Evolutionary conservation across 2,329 filamentous ascomycete genomes (phyloP).

Genomic region (Colletotrichum brevisporum): DNA sequence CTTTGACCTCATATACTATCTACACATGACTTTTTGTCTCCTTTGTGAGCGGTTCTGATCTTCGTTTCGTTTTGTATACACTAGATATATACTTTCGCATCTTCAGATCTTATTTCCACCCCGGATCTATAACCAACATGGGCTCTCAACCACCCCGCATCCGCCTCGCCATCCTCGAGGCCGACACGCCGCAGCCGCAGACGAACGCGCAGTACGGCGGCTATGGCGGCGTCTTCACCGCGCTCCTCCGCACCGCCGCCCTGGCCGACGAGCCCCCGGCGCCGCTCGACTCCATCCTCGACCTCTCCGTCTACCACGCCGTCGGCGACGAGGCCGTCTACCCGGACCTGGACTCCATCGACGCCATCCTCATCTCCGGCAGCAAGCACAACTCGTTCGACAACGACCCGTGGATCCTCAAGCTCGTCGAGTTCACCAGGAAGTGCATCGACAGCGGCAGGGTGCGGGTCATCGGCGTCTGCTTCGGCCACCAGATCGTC

Average conservation of each 20-base stretch:
- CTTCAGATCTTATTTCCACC: not conserved
- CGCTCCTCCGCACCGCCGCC: slow-evolving; percentile 70
- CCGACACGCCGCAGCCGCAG: slow-evolving; percentile 80
- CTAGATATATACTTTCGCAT: not conserved
- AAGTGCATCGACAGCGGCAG: slow-evolving; percentile 70
- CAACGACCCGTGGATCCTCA: slow-evolving; percentile 81
- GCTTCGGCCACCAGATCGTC: slow-evolving; percentile 91
- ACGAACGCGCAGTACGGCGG: slow-evolving; percentile 76
- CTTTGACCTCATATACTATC: not conserved
- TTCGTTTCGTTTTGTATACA: slow-evolving; percentile 1
- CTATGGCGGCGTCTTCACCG: slow-evolving; percentile 80
- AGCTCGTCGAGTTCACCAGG: slow-evolving; percentile 78
- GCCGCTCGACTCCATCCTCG: slow-evolving; percentile 61
- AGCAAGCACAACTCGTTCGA: slow-evolving; percentile 82
- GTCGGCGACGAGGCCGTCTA: slow-evolving; percentile 76
- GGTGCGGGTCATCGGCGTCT: slow-evolving; percentile 83
- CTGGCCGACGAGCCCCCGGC: slow-evolving; percentile 58
- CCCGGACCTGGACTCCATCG: slow-evolving; percentile 79
- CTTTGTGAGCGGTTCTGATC: not conserved
- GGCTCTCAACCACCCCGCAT: slow-evolving; percentile 60
- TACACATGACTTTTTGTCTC: not conserved
- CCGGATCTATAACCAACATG: slow-evolving; percentile 22
- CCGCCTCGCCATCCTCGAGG: slow-evolving; percentile 89
- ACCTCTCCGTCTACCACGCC: slow-evolving; percentile 78
- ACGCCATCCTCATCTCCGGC: slow-evolving; percentile 87